phyloP scores from a whole-genome alignment of 1,139 yeast genomes.

The Debaryomyces psychrophilus region DNA sequence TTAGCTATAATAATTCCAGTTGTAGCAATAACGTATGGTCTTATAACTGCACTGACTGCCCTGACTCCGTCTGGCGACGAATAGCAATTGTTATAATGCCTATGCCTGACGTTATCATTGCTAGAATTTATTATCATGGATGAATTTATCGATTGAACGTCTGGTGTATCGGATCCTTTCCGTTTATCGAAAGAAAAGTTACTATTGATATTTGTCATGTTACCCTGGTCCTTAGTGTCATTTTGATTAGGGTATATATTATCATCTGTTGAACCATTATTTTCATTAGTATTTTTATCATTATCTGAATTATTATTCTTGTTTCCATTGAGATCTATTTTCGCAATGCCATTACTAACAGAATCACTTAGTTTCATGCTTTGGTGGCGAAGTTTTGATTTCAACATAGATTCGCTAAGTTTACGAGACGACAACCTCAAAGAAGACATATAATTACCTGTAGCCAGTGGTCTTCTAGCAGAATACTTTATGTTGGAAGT shows the following conservation, averaged over 20 bases:
- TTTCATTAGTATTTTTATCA: not conserved
- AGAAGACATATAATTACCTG: conserved; percentile 1
- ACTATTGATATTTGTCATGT: conserved; percentile 1
- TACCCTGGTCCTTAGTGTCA: not conserved
- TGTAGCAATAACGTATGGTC: conserved; percentile 71
- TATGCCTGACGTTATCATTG: conserved; percentile 27
- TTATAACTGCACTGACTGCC: conserved; percentile 66
- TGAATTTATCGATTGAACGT: conserved; percentile 15
- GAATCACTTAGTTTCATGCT: conserved; percentile 3
- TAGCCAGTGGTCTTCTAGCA: conserved; percentile 8
- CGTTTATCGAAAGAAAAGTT: conserved; percentile 4
- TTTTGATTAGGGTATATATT: not conserved
- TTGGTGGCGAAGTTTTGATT: conserved; percentile 4
- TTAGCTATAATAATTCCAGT: conserved; percentile 55
- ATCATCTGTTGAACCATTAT: not conserved
- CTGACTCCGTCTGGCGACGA: conserved; percentile 65
- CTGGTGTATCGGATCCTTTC: conserved; percentile 13
- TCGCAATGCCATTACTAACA: not conserved
- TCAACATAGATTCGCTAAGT: not conserved
- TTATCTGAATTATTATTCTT: not conserved
- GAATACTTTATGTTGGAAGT: not conserved
- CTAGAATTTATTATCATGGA: conserved; percentile 24
- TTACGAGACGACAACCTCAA: conserved; percentile 2
- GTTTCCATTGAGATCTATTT: not conserved
- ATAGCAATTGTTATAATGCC: conserved; percentile 32